Evolutionary conservation across 106 monocot species (phyloP).

Genomic region (Alisma plantagoaquatica): DNA sequence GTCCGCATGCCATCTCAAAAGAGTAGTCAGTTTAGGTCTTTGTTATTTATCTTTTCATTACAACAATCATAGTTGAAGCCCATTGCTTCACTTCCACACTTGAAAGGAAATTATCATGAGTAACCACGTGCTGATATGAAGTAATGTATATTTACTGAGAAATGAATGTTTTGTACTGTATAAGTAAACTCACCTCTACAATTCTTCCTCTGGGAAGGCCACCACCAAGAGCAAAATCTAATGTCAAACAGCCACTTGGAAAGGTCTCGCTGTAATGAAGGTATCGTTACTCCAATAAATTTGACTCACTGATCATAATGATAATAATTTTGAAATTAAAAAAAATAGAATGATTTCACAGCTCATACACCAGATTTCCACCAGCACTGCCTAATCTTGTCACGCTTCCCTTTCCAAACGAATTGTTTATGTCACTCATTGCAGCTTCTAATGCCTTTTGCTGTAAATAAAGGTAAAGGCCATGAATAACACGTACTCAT

Average conservation of each 20-base stretch:
- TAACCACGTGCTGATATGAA: too few species aligned
- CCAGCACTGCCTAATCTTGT: slow-evolving; percentile 89
- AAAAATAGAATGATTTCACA: slow-evolving; percentile 4
- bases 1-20: too few species aligned
- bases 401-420: slow-evolving; percentile 90
- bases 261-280: slow-evolving; percentile 58
- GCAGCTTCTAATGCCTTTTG: slow-evolving; percentile 86
- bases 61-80: too few species aligned
- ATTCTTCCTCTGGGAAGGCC: slow-evolving; percentile 90
- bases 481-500: too few species aligned
- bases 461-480: too few species aligned
- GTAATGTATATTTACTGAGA: too few species aligned
- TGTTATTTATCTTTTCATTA: too few species aligned
- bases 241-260: slow-evolving; percentile 85
- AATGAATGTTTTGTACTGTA: too few species aligned
- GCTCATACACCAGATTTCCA: slow-evolving; percentile 66
- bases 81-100: too few species aligned
- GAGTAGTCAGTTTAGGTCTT: too few species aligned
- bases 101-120: too few species aligned
- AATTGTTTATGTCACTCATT: slow-evolving; percentile 86
- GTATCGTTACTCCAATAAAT: not conserved
- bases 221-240: slow-evolving; percentile 83
- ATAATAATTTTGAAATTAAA: not conserved
- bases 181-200: too few species aligned
- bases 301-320: not conserved